Conservation (phyloP, 164 flowering plant species). For the Paratinospora sagittata region DNA sequence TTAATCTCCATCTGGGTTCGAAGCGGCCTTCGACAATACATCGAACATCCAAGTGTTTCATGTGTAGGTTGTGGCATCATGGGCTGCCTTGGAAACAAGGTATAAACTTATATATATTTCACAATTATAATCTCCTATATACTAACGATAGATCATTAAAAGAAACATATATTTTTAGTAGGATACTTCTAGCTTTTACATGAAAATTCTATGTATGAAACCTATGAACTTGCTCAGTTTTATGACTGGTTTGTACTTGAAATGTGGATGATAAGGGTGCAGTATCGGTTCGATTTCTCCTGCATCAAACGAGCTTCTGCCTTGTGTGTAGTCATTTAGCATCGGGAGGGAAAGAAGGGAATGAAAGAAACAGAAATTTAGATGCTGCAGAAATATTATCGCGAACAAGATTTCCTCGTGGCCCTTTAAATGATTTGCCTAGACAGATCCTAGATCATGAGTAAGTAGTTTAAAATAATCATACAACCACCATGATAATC, state of each 20-base stretch:
- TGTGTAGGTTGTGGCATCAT: constrained; percentile 77
- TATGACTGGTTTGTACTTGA: not conserved
- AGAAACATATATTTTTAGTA: no score
- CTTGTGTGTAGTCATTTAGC: constrained; percentile 73
- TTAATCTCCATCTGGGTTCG: constrained; percentile 63
- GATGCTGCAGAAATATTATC: constrained; percentile 47
- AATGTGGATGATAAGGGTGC: constrained; percentile 42
- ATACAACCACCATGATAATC: not conserved
- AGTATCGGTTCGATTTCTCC: constrained; percentile 54
- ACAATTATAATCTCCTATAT: no score
- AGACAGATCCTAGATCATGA: constrained; percentile 59
- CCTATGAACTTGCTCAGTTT: not conserved
- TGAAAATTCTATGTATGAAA: no score
- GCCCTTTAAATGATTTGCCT: constrained; percentile 48
- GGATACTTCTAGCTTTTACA: no score
- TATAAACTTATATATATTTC: constrained; percentile 2
- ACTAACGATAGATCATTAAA: no score
- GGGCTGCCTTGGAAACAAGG: constrained; percentile 83
- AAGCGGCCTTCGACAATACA: constrained; percentile 32
- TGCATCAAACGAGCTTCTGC: constrained; percentile 76
- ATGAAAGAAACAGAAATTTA: constrained; percentile 47
- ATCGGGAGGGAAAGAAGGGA: constrained; percentile 63
- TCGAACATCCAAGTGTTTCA: constrained; percentile 49
- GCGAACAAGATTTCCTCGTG: constrained; percentile 49
- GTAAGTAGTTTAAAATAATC: constrained; percentile 33